These are phyloP conservation scores for Penicillium sp. DNA, from an alignment of 2,329 filamentous ascomycete genomes.

Conservation along the genomic window DNA sequence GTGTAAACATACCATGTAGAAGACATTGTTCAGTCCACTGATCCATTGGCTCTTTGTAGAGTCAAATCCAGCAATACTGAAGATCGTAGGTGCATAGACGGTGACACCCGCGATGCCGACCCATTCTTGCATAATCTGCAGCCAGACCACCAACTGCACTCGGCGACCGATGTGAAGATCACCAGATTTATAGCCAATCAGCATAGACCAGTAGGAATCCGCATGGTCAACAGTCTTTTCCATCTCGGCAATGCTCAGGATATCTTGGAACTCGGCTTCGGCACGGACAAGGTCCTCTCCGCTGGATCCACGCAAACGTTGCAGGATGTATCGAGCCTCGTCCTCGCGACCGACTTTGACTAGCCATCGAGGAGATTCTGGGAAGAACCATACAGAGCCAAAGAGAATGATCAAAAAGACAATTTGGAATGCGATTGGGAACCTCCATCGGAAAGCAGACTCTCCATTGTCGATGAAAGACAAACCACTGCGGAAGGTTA, in stretches of 20 bases:
- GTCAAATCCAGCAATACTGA: slow-evolving; percentile 67
- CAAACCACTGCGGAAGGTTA: slow-evolving; percentile 46
- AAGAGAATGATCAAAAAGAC: slow-evolving; percentile 62
- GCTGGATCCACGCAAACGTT: slow-evolving; percentile 62
- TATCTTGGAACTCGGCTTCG: slow-evolving; percentile 68
- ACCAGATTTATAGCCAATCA: slow-evolving; percentile 65
- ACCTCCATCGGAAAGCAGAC: slow-evolving; percentile 65
- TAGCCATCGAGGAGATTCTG: slow-evolving; percentile 62
- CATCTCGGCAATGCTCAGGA: slow-evolving; percentile 62
- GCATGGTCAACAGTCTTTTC: slow-evolving; percentile 57
- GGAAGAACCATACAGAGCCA: slow-evolving; percentile 63
- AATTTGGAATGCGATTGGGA: slow-evolving; percentile 71
- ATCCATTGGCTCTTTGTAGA: slow-evolving; percentile 65
- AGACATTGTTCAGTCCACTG: slow-evolving; percentile 58
- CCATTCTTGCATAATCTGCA: slow-evolving; percentile 72
- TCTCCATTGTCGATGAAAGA: slow-evolving; percentile 61
- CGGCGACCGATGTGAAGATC: slow-evolving; percentile 67
- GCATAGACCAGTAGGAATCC: slow-evolving; percentile 65
- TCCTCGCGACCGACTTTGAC: slow-evolving; percentile 66
- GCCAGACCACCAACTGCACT: slow-evolving; percentile 70
- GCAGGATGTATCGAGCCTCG: slow-evolving; percentile 67
- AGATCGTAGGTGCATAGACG: slow-evolving; percentile 60
- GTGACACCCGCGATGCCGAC: slow-evolving; percentile 70
- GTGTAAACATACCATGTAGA: slow-evolving; percentile 51
- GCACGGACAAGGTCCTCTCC: slow-evolving; percentile 56